A percentile compares a stretch with the other conserved stretches of the same genome.
These are phyloP conservation scores for Thelonectria blattea DNA, from an alignment of 2,329 filamentous ascomycete genomes.

Conservation along the genomic window DNA sequence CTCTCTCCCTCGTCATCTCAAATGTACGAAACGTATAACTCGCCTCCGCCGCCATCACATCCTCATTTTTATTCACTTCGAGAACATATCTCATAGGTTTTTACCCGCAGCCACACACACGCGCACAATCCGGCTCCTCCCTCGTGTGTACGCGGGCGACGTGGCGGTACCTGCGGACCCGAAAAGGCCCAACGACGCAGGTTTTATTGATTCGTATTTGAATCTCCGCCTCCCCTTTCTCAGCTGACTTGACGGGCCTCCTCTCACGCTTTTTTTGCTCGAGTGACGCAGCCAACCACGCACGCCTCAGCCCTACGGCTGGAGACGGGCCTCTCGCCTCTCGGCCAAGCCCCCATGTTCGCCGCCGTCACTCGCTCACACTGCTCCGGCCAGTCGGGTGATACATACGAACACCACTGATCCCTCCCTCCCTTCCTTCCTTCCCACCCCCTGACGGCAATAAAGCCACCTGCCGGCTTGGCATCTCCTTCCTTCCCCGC, in stretches of 20 bases:
- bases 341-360: neutral
- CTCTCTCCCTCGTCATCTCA: neutral
- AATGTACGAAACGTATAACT: too few species aligned
- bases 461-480: neutral
- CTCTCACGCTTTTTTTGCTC: neutral
- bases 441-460: conserved; percentile 6
- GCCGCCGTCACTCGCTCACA: conserved; percentile 2
- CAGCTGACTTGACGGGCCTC: neutral
- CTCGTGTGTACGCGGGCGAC: neutral
- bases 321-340: neutral
- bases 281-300: conserved; percentile 15
- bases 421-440: too few species aligned
- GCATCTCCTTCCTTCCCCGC: neutral
- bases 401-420: too few species aligned
- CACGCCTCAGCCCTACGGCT: conserved; percentile 19
- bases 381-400: conserved; percentile 5
- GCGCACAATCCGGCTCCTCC: too few species aligned
- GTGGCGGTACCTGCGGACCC: conserved; percentile 11
- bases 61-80: too few species aligned
- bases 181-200: neutral
- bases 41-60: too few species aligned
- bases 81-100: too few species aligned
- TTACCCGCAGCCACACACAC: too few species aligned
- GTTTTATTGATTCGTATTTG: too few species aligned
- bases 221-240: too few species aligned